phyloP scores from a whole-genome alignment of 306 rosid species.

The Sphenostylis stenocarpa region DNA sequence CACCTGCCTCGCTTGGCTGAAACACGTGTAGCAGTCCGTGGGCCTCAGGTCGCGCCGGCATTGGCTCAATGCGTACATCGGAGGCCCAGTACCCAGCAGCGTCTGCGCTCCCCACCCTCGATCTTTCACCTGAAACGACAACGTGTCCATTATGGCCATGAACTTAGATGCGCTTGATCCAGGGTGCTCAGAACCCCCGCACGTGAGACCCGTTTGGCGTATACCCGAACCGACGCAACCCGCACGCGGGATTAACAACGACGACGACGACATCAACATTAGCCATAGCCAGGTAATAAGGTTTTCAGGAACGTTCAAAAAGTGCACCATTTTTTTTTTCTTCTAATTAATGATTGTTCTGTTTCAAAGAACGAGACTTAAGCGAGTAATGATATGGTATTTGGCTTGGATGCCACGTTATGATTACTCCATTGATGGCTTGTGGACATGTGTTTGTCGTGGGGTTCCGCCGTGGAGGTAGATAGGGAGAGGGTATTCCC shows the following conservation, averaged over 20 bases:
- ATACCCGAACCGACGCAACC: background rate
- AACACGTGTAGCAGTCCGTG: slow-evolving; percentile 40
- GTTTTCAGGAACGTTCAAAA: background rate
- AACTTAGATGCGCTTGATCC: background rate
- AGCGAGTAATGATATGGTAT: background rate
- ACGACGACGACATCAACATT: background rate
- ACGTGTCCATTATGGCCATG: slow-evolving; percentile 27
- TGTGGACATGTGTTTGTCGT: background rate
- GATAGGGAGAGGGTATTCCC: background rate
- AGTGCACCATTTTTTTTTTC: background rate
- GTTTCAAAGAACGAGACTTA: background rate
- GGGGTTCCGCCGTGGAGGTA: background rate
- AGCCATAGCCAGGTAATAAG: background rate
- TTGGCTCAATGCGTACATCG: slow-evolving; percentile 44
- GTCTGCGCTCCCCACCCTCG: slow-evolving; percentile 32
- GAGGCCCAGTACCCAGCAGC: background rate
- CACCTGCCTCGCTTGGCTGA: slow-evolving; percentile 24
- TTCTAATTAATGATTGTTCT: background rate
- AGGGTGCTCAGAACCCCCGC: slow-evolving; percentile 27
- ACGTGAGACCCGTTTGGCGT: slow-evolving; percentile 25
- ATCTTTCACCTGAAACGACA: slow-evolving; percentile 29
- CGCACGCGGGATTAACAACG: background rate
- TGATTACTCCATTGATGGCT: background rate
- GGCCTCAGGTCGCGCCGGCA: slow-evolving; percentile 42
- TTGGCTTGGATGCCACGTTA: background rate